Evolutionary conservation across 495 filamentous ascomycete genomes (phyloP).

Genomic region (Bathelium albidoporum): DNA sequence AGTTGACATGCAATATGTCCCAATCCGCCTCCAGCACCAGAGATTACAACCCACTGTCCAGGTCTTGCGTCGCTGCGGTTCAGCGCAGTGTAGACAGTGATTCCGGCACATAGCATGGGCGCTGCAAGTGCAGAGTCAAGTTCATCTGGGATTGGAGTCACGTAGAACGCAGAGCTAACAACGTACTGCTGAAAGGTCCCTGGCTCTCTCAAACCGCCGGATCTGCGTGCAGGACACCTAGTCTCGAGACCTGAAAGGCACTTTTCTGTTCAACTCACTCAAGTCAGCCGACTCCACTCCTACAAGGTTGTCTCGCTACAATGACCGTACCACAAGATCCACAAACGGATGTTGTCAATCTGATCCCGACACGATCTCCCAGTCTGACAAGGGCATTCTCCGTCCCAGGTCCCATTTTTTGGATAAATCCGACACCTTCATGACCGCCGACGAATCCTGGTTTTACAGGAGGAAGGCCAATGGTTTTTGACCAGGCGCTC

Average conservation of each 20-base stretch:
- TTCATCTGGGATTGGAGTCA: slow-evolving; percentile 57
- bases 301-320: too few relatives aligned
- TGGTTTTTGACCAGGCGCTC: slow-evolving; percentile 12
- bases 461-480: slow-evolving; percentile 49
- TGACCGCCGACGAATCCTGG: slow-evolving; percentile 53
- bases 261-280: background rate
- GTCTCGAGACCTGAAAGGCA: background rate
- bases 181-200: slow-evolving; percentile 68
- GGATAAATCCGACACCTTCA: slow-evolving; percentile 35
- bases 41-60: slow-evolving; percentile 57
- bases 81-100: slow-evolving; percentile 31
- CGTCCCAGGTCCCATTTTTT: slow-evolving; percentile 44
- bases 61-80: slow-evolving; percentile 46
- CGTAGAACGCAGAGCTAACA: slow-evolving; percentile 50
- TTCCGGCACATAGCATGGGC: slow-evolving; percentile 40
- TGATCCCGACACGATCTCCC: slow-evolving; percentile 42
- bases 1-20: slow-evolving; percentile 51
- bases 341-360: slow-evolving; percentile 40
- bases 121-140: slow-evolving; percentile 51
- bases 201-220: slow-evolving; percentile 23
- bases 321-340: slow-evolving; percentile 10
- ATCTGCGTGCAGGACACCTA: background rate
- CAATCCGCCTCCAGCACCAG: slow-evolving; percentile 29
- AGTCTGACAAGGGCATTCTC: slow-evolving; percentile 47
- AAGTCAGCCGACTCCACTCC: background rate